Conservation (phyloP, 495 filamentous ascomycete genomes). For the Penicillium cosmopolitanum region DNA sequence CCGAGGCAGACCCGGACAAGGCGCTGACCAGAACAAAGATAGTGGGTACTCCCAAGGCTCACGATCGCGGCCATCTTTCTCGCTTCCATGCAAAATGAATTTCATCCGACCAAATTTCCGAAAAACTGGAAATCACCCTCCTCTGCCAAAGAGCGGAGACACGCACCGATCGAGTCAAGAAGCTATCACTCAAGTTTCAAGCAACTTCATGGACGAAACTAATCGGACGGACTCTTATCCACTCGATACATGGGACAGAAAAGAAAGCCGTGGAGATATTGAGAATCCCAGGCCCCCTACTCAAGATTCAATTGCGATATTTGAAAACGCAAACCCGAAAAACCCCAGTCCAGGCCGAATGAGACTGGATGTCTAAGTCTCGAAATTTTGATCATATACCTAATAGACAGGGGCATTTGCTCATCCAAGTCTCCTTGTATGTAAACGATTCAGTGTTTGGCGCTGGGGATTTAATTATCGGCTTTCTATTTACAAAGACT, state of each 20-base stretch:
- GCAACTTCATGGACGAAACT: conserved; percentile 16
- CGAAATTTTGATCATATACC: background rate
- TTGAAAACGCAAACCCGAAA: background rate
- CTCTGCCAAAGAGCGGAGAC: background rate
- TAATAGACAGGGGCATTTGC: background rate
- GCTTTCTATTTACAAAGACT: too few species aligned
- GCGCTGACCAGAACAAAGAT: conserved; percentile 25
- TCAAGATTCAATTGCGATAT: conserved; percentile 10
- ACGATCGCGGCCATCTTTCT: conserved; percentile 27
- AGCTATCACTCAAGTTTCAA: conserved; percentile 23
- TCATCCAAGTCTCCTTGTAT: background rate
- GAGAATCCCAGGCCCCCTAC: conserved; percentile 16
- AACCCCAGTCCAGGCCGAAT: background rate
- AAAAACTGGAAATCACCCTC: conserved; percentile 7
- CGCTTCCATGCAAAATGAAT: conserved; percentile 19
- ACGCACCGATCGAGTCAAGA: conserved; percentile 26
- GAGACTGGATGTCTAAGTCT: background rate
- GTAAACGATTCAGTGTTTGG: background rate
- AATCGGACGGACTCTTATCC: conserved; percentile 15
- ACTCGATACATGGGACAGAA: conserved; percentile 19
- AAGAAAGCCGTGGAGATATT: conserved; percentile 1
- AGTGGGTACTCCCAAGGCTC: conserved; percentile 15
- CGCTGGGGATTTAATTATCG: background rate
- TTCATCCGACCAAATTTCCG: conserved; percentile 16
- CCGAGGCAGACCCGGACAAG: conserved; percentile 25